Conservation (phyloP, 1,284 basidiomycete species). For the Sporisorium iseilematis-ciliati region DNA sequence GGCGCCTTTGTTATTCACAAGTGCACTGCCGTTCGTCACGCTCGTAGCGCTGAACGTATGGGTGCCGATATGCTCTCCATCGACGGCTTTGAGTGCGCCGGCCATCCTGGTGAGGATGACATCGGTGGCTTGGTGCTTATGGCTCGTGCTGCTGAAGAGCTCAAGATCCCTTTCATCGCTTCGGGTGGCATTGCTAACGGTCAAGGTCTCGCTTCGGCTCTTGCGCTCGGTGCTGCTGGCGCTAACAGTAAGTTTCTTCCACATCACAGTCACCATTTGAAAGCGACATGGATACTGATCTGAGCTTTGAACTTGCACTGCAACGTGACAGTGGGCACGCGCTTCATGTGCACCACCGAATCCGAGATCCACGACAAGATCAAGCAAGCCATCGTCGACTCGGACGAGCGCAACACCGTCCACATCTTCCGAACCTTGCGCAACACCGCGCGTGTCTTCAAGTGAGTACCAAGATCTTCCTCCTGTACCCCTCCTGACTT, state of each 20-base stretch:
- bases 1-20: constrained; percentile 87
- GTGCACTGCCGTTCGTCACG: constrained; percentile 78
- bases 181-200: constrained; percentile 77
- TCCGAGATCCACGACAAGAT: constrained; percentile 89
- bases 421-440: constrained; percentile 87
- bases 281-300: not conserved
- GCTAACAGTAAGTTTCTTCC: constrained; percentile 79
- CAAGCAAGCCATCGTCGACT: constrained; percentile 87
- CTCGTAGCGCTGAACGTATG: constrained; percentile 78
- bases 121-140: constrained; percentile 90
- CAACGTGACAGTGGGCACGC: constrained; percentile 74
- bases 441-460: constrained; percentile 90
- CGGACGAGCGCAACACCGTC: constrained; percentile 81
- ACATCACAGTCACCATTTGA: not conserved
- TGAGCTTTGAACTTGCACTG: not conserved
- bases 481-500: not conserved
- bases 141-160: constrained; percentile 86
- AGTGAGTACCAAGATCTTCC: constrained; percentile 68
- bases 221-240: constrained; percentile 87
- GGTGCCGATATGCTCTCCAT: constrained; percentile 81
- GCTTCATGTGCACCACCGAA: constrained; percentile 80
- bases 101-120: constrained; percentile 95
- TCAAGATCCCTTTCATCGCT: constrained; percentile 87
- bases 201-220: constrained; percentile 82
- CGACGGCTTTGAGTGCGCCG: constrained; percentile 77